Percentiles rank a stretch among this genome's conserved stretches.
Evolutionary conservation across 371 early-diverging fungal species (phyloP).

Genomic region (Antonospora locustae): DNA sequence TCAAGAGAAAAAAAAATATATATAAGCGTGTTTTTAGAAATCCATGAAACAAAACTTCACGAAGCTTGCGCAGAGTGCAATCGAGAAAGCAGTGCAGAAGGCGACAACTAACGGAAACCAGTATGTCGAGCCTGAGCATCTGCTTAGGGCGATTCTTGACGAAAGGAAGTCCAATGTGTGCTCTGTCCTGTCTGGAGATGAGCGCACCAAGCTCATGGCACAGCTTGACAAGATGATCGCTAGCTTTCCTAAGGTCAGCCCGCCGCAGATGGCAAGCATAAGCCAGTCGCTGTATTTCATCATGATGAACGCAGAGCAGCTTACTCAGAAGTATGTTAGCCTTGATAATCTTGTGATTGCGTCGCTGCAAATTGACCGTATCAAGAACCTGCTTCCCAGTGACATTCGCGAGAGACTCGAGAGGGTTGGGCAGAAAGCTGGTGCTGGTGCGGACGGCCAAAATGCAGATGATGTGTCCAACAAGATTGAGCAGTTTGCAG

Average conservation of each 20-base stretch:
- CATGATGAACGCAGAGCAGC: conserved; percentile 9
- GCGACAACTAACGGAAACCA: conserved; percentile 33
- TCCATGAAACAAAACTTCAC: conserved; percentile 33
- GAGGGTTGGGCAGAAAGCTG: conserved; percentile 7
- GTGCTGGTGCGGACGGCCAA: no score
- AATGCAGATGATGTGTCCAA: conserved; percentile 37
- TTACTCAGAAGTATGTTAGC: conserved; percentile 18
- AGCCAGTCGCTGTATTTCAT: conserved; percentile 6
- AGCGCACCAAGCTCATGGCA: conserved; percentile 13
- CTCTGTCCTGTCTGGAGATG: conserved; percentile 11
- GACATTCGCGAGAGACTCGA: conserved; percentile 18
- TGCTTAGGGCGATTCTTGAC: conserved; percentile 29
- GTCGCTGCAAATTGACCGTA: conserved; percentile 4
- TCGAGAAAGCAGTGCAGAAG: conserved; percentile 23
- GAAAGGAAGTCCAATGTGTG: conserved; percentile 13
- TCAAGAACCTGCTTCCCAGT: conserved; percentile 8
- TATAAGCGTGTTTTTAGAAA: no score
- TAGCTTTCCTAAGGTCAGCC: conserved; percentile 9
- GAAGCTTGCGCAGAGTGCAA: conserved; percentile 12
- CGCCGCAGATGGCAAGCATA: conserved; percentile 10
- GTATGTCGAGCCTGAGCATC: conserved; percentile 35
- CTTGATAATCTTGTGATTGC: conserved; percentile 19
- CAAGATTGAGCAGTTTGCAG: conserved; percentile 69
- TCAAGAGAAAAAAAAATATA: conserved; percentile 4
- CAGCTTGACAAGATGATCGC: conserved; percentile 19